Evolutionary conservation across 176 grass and related monocot species (phyloP).

Genomic region (Oryza australiensis): DNA sequence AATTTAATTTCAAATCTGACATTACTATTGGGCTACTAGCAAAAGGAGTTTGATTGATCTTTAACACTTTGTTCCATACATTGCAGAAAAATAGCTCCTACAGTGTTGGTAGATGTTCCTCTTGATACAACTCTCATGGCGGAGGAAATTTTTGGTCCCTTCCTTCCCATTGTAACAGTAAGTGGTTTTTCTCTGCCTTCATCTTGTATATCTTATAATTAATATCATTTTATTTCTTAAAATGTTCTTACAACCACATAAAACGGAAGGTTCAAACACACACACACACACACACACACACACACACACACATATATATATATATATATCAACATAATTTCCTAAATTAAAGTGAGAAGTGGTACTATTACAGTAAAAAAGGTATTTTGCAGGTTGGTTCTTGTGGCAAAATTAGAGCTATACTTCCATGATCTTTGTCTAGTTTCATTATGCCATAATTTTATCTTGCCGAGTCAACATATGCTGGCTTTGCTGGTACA

Average conservation of each 20-base stretch:
- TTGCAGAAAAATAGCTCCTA: constrained; percentile 80
- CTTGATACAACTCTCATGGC: constrained; percentile 70
- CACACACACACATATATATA: no score
- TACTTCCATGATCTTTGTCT: neutral
- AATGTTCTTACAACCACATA: neutral
- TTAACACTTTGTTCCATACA: neutral
- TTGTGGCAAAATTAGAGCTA: neutral
- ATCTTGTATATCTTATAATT: neutral
- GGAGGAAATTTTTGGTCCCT: constrained; percentile 77
- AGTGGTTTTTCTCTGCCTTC: constrained; percentile 26
- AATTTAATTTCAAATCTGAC: neutral
- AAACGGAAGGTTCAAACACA: neutral
- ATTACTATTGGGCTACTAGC: neutral
- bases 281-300: no score
- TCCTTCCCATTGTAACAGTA: constrained; percentile 85
- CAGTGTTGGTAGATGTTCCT: constrained; percentile 74
- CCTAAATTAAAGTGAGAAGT: neutral
- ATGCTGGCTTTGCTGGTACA: neutral
- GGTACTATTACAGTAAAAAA: neutral
- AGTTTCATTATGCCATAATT: neutral
- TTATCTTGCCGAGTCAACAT: neutral
- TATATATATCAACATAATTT: neutral
- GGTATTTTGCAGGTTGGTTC: neutral
- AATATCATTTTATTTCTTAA: neutral
- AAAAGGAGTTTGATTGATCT: neutral